A percentile compares a stretch with the other conserved stretches of the same genome.
phyloP scores from a whole-genome alignment of 768 basidiomycete genomes.

The Boletus barrowsii region DNA sequence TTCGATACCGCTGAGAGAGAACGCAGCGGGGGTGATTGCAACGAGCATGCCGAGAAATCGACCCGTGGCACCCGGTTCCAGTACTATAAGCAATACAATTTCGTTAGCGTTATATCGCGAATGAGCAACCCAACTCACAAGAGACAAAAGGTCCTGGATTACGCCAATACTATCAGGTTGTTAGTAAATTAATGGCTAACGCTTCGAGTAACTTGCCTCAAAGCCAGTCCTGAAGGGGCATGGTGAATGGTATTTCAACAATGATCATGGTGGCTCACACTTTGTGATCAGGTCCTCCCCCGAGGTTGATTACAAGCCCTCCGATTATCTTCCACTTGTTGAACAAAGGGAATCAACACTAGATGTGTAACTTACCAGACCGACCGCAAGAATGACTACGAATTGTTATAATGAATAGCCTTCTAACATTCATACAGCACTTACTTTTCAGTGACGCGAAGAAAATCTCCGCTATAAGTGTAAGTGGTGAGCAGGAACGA shows the following conservation, averaged over 20 bases:
- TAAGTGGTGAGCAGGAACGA: constrained; percentile 1
- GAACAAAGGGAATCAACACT: not conserved
- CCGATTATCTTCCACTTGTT: constrained; percentile 28
- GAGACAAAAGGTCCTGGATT: constrained; percentile 26
- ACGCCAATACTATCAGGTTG: constrained; percentile 16
- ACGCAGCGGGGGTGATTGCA: constrained; percentile 38
- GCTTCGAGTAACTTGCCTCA: not conserved
- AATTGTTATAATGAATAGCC: not conserved
- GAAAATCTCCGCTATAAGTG: constrained; percentile 18
- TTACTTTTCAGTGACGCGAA: constrained; percentile 24
- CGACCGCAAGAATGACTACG: constrained; percentile 37
- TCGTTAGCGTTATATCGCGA: not conserved
- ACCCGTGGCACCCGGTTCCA: constrained; percentile 22
- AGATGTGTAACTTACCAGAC: constrained; percentile 21
- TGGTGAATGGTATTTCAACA: constrained; percentile 18
- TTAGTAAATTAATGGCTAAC: not conserved
- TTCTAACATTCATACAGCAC: not conserved
- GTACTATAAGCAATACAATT: not conserved
- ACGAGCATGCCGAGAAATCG: constrained; percentile 21
- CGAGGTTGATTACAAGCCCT: constrained; percentile 52
- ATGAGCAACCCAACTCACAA: not conserved
- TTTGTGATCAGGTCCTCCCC: constrained; percentile 53
- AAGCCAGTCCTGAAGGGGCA: constrained; percentile 15
- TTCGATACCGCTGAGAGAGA: constrained; percentile 79
- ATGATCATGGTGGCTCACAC: constrained; percentile 32